Evolutionary conservation across 805 yeast species (phyloP).

Genomic region (Alloascoidea africana): DNA sequence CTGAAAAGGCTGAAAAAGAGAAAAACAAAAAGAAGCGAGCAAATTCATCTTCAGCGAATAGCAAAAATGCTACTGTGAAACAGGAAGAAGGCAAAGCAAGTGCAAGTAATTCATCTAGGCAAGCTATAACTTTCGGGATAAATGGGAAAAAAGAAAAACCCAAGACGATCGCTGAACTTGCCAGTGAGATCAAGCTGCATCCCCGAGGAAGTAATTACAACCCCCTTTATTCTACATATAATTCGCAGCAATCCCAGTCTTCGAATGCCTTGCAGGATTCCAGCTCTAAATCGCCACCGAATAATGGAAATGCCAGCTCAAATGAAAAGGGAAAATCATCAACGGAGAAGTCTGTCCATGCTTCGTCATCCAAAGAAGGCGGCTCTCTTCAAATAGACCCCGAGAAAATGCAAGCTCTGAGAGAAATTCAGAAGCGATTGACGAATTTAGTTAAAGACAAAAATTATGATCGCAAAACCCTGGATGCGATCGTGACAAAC

Average conservation of each 20-base stretch:
- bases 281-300: too few species aligned
- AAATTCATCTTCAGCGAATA: conserved; percentile 42
- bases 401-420: too few species aligned
- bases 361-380: too few species aligned
- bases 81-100: conserved; percentile 13
- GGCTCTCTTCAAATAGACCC: too few species aligned
- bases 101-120: conserved; percentile 23
- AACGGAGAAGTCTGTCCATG: too few species aligned
- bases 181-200: conserved; percentile 15
- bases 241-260: conserved; percentile 4
- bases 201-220: conserved; percentile 6
- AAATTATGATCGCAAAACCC: too few species aligned
- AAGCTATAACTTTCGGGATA: conserved; percentile 12
- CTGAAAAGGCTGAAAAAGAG: conserved; percentile 72
- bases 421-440: too few species aligned
- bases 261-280: conserved; percentile 2
- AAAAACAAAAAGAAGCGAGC: conserved; percentile 54
- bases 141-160: conserved; percentile 10
- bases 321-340: too few species aligned
- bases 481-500: too few species aligned
- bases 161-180: conserved; percentile 18
- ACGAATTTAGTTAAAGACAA: too few species aligned
- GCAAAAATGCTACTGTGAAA: conserved; percentile 14
- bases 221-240: not conserved
- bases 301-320: too few species aligned